These are phyloP conservation scores for Pythium oligandrum DNA, from an alignment of 352 stramenopile species.

Conservation along the genomic window DNA sequence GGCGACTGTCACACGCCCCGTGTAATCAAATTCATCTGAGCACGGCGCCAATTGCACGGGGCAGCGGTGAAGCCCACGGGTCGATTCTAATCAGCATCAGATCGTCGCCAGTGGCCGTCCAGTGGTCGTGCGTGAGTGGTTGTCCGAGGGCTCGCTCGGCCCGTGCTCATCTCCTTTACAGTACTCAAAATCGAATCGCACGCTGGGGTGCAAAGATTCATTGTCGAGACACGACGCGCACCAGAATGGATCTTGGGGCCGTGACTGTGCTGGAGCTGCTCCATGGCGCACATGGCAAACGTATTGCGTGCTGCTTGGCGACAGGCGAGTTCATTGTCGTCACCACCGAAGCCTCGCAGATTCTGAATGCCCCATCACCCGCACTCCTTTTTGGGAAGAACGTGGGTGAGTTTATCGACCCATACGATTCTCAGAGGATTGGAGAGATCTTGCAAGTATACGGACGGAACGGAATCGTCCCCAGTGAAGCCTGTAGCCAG, in stretches of 20 bases:
- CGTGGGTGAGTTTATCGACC: constrained; percentile 48
- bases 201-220: neutral
- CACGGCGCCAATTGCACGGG: too few species aligned
- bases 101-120: too few species aligned
- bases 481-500: constrained; percentile 17
- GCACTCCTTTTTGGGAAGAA: constrained; percentile 58
- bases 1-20: too few species aligned
- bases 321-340: constrained; percentile 75
- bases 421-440: constrained; percentile 54
- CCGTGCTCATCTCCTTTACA: too few species aligned
- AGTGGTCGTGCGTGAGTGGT: too few species aligned
- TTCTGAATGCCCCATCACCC: constrained; percentile 28
- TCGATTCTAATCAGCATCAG: too few species aligned
- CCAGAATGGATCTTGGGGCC: constrained; percentile 35
- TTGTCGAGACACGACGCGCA: neutral
- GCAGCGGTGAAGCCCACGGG: too few species aligned
- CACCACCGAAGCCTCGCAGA: constrained; percentile 33
- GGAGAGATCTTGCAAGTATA: constrained; percentile 45
- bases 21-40: too few species aligned
- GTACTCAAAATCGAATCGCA: neutral
- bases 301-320: constrained; percentile 62
- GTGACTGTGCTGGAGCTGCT: constrained; percentile 68
- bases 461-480: constrained; percentile 17
- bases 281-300: constrained; percentile 35
- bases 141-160: too few species aligned